A percentile compares a stretch with the other conserved stretches of the same genome.
Conservation (phyloP, 1,139 yeast genomes). For the Pichia sp. region DNA sequence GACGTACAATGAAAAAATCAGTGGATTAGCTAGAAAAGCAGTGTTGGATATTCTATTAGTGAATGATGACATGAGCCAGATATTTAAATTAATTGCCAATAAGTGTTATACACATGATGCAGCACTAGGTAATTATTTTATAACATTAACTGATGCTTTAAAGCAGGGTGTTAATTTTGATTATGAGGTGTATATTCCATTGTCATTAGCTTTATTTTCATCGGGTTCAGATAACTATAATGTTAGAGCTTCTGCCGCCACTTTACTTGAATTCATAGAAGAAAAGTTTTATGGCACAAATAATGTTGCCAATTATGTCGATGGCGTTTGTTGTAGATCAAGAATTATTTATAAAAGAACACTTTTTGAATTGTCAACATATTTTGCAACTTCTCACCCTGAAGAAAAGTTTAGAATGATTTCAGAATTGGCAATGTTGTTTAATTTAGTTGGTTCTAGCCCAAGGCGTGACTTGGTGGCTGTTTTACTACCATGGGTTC, state of each 20-base stretch:
- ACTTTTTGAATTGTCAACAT: constrained; percentile 58
- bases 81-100: constrained; percentile 56
- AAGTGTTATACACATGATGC: constrained; percentile 60
- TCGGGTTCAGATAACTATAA: constrained; percentile 59
- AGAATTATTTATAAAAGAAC: constrained; percentile 75
- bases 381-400: constrained; percentile 52
- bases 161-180: constrained; percentile 38
- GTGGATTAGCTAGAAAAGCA: constrained; percentile 66
- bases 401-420: constrained; percentile 55
- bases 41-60: constrained; percentile 55
- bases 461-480: constrained; percentile 73
- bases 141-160: constrained; percentile 60
- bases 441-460: constrained; percentile 53
- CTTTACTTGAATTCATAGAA: constrained; percentile 52
- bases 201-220: constrained; percentile 61
- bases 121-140: constrained; percentile 62
- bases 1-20: constrained; percentile 53
- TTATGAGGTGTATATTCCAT: constrained; percentile 46
- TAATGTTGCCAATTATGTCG: constrained; percentile 45
- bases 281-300: constrained; percentile 42
- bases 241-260: constrained; percentile 58
- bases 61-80: constrained; percentile 50
- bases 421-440: constrained; percentile 66
- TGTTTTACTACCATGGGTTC: constrained; percentile 85
- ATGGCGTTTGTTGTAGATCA: constrained; percentile 58